Percentiles rank a stretch among this genome's conserved stretches.
These are phyloP conservation scores for Clonostachys rosea DNA, from an alignment of 2,329 filamentous ascomycete species.

Conservation along the genomic window DNA sequence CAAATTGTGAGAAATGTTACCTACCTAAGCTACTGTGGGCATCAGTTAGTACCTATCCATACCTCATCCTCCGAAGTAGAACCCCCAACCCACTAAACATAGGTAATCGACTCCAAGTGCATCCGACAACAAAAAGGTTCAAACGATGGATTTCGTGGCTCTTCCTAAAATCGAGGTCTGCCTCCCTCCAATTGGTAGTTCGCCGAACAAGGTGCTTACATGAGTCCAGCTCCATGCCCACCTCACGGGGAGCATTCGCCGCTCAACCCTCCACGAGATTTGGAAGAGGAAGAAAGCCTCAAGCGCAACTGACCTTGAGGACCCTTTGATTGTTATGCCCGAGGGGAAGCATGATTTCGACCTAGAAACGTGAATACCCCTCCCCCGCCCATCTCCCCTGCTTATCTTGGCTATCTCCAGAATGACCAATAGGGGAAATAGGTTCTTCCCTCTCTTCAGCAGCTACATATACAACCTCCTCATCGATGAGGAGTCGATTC, in stretches of 20 bases:
- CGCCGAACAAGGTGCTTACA: too few species aligned
- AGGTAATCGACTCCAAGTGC: background rate
- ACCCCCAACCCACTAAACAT: background rate
- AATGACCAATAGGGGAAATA: slow-evolving; percentile 16
- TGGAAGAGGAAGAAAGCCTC: slow-evolving; percentile 58
- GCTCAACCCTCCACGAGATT: slow-evolving; percentile 67
- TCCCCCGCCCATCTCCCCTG: background rate
- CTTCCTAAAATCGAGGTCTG: slow-evolving; percentile 52
- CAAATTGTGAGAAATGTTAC: background rate
- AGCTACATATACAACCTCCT: slow-evolving; percentile 76
- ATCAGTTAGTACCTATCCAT: too few species aligned
- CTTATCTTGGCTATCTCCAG: background rate
- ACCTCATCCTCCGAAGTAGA: too few species aligned
- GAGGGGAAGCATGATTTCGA: slow-evolving; percentile 68
- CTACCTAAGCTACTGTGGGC: too few species aligned
- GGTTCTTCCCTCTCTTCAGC: slow-evolving; percentile 76
- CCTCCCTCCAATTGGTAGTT: background rate
- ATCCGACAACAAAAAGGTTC: background rate
- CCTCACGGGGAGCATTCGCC: slow-evolving; percentile 72
- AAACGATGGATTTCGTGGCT: slow-evolving; percentile 36
- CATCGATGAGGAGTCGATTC: slow-evolving; percentile 55
- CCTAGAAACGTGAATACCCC: slow-evolving; percentile 54
- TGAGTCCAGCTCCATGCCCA: slow-evolving; percentile 69
- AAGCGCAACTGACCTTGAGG: slow-evolving; percentile 51
- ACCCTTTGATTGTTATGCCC: slow-evolving; percentile 67